These are phyloP conservation scores for Xylariaceae sp. DNA, from an alignment of 2,329 filamentous ascomycete genomes.

Conservation along the genomic window DNA sequence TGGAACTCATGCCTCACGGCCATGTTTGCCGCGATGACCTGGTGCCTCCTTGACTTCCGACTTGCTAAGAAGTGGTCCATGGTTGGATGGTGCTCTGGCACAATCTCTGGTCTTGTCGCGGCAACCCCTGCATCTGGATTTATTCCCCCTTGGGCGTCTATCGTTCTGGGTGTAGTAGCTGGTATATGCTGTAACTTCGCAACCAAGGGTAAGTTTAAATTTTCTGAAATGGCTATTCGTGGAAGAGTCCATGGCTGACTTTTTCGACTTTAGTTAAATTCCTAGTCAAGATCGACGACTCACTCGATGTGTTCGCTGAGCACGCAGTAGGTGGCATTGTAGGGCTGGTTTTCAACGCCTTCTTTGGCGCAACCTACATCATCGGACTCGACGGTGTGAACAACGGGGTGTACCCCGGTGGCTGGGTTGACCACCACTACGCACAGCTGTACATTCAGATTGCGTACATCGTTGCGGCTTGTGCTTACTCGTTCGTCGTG, in stretches of 20 bases:
- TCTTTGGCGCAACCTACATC: conserved; percentile 68
- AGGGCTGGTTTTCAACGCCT: conserved; percentile 68
- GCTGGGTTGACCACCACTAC: conserved; percentile 74
- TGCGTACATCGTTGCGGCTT: conserved; percentile 67
- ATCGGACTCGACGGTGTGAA: conserved; percentile 77
- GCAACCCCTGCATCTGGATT: conserved; percentile 69
- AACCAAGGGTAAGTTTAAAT: conserved; percentile 50
- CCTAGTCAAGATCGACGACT: conserved; percentile 65
- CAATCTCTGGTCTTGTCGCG: conserved; percentile 68
- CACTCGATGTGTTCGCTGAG: conserved; percentile 70
- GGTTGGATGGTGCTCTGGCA: conserved; percentile 71
- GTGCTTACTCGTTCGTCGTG: conserved; percentile 69
- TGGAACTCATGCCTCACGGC: conserved; percentile 97
- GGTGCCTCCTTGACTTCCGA: conserved; percentile 94
- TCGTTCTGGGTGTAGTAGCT: conserved; percentile 64
- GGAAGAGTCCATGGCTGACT: not conserved
- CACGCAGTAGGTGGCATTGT: conserved; percentile 69
- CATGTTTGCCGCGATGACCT: conserved; percentile 87
- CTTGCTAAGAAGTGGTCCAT: conserved; percentile 91
- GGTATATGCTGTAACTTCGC: conserved; percentile 66
- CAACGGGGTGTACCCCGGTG: conserved; percentile 59
- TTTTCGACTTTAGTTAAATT: conserved; percentile 47
- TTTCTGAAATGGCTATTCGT: not conserved
- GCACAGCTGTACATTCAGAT: conserved; percentile 76
- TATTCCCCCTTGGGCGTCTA: conserved; percentile 65